Evolutionary conservation across 257 asterid species (phyloP), one percentile per base, ranked within the genome.

Genomic region (Asclepias syriaca): DNA sequence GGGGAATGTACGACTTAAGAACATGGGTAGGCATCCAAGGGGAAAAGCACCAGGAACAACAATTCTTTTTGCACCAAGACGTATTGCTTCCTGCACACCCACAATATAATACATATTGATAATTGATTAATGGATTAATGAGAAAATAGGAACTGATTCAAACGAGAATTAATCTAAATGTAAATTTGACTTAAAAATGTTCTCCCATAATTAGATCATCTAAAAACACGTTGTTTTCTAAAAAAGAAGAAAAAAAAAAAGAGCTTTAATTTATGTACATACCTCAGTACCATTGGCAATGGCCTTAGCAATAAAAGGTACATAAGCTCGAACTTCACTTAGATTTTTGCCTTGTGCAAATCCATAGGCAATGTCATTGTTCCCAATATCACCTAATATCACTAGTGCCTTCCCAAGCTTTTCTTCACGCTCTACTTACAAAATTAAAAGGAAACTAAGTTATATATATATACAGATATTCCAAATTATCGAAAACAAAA

Each of bases 321-420:
- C 53, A 9, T 66, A 81, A 49, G 46, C 63, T 6, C 8, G 37
- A 46, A 73, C 50, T 19, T 78, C 68, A 43, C 65, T 46, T 50
- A 73, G 0, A 24, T 73, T 73, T 76, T 0, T 76, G 16, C 77
- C 71, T 45, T 64, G 68, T n/a, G 2, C 0, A 29, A 76, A 14
- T 0, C 65, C 27, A 51, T 16, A 60, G 2, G 9, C 24, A 1
- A 84, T 67, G 66, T 84, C 87, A 16, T 81, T 78, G 68, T 34
- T 40, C 27, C 84, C 85, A 50, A 65, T 66, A 68, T 81, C 84
- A 14, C 86, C 83, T 32, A 78, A 59, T 5, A 84, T 24, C 6
- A 81, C 0, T 29, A 76, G 67, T 19, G 72, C 32, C 24, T 14
- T 71, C 24, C 24, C 13, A 4, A 84, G 72, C 78, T 46, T 74